A percentile compares a stretch with the other conserved stretches of the same genome.
Conservation (phyloP, 345 rosid genomes). For the Salix dunnii region DNA sequence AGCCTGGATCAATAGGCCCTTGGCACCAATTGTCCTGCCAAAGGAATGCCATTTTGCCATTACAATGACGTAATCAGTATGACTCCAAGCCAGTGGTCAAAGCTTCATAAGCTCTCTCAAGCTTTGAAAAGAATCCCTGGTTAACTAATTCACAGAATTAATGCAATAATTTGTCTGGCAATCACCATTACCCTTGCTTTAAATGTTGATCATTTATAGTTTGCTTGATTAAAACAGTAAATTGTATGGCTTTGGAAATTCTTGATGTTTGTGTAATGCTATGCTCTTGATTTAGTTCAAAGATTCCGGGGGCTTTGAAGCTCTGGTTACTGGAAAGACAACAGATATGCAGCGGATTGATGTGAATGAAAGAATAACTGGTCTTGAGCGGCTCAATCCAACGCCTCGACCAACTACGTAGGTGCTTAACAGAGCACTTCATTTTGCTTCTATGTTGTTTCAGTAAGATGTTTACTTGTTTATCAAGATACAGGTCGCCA, state of each 20-base stretch:
- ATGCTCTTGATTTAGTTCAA: constrained; percentile 48
- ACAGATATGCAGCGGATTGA: constrained; percentile 75
- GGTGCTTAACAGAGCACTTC: constrained; percentile 21
- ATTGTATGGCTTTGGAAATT: not conserved
- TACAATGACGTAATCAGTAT: not conserved
- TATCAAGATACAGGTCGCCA: constrained; percentile 83
- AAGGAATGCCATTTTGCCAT: not conserved
- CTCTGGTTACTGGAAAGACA: constrained; percentile 65
- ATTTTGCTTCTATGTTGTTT: not conserved
- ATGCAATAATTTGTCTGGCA: not conserved
- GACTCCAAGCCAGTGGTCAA: not conserved
- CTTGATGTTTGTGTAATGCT: not conserved
- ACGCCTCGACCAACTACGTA: constrained; percentile 92
- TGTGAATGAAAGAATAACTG: constrained; percentile 80
- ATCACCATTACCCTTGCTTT: not conserved
- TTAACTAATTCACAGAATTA: not conserved
- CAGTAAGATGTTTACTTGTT: constrained; percentile 36
- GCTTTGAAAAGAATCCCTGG: not conserved
- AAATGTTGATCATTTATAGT: not conserved
- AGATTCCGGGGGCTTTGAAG: constrained; percentile 92
- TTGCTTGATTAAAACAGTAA: not conserved
- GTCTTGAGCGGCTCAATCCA: constrained; percentile 89
- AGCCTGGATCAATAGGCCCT: not conserved
- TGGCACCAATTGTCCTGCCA: not conserved
- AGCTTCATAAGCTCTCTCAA: not conserved